Evolutionary conservation across 768 basidiomycete species (phyloP).

Genomic region (Agaricus blazei): DNA sequence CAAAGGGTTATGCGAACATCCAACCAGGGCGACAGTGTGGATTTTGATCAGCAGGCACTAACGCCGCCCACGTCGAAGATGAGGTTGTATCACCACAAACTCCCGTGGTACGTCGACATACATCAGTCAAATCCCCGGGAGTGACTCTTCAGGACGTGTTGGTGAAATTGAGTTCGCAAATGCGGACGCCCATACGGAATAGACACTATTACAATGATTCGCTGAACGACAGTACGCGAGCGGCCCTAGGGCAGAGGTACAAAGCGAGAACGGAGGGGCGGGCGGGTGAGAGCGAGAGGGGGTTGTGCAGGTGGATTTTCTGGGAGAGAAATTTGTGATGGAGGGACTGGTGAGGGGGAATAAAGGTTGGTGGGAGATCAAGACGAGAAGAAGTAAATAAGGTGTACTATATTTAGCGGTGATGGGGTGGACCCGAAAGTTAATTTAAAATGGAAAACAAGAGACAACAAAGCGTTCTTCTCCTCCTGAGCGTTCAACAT

Average conservation of each 20-base stretch:
- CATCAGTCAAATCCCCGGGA: conserved; percentile 41
- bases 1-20: conserved; percentile 37
- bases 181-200: conserved; percentile 39
- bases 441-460: no score
- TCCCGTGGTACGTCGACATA: conserved; percentile 70
- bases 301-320: conserved; percentile 54
- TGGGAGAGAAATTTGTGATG: conserved; percentile 48
- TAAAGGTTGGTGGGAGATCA: conserved; percentile 65
- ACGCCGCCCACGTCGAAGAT: conserved; percentile 44
- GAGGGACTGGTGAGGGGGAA: conserved; percentile 48
- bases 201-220: conserved; percentile 59
- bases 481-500: conserved; percentile 12
- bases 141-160: conserved; percentile 57
- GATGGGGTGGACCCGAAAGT: no score
- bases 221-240: conserved; percentile 40
- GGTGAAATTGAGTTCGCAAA: conserved; percentile 34
- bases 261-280: conserved; percentile 34
- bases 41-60: conserved; percentile 51
- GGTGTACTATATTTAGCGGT: not conserved
- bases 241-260: conserved; percentile 40
- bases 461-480: not conserved
- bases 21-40: conserved; percentile 38
- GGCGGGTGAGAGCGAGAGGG: conserved; percentile 27
- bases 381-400: conserved; percentile 28
- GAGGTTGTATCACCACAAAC: conserved; percentile 49